Percentiles rank a stretch among this genome's conserved stretches.
Conservation (phyloP, 179 eudicot genomes). For the Beta corolliflora region DNA sequence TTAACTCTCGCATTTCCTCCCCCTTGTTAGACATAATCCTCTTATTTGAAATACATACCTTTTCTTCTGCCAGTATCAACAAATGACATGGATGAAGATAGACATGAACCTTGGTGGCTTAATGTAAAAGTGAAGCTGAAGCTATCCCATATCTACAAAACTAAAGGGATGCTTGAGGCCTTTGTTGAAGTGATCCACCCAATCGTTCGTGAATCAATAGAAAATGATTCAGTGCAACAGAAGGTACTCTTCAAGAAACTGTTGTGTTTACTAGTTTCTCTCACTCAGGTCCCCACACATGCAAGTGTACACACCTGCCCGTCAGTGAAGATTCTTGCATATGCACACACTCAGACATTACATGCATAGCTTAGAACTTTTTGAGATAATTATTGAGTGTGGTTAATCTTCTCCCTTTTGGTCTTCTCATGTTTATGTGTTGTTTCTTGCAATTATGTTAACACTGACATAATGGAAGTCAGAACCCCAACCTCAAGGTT, state of each 20-base stretch:
- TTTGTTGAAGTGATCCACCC: conserved; percentile 67
- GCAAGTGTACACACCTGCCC: no score
- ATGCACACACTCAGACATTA: no score
- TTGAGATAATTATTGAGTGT: no score
- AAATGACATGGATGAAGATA: conserved; percentile 32
- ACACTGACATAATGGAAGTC: no score
- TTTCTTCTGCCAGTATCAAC: conserved; percentile 37
- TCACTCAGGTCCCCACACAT: background rate
- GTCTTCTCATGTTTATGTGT: no score
- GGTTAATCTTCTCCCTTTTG: no score
- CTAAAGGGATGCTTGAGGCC: conserved; percentile 57
- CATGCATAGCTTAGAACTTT: no score
- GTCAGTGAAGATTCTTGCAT: no score
- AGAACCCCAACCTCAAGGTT: no score
- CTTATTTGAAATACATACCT: background rate
- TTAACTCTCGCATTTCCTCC: no score
- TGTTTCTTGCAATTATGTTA: no score
- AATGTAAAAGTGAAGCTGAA: conserved; percentile 69
- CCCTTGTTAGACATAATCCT: no score
- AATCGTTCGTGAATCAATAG: conserved; percentile 59
- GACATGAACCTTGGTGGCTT: conserved; percentile 64
- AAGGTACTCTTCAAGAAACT: conserved; percentile 47
- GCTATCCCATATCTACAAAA: conserved; percentile 59
- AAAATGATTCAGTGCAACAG: conserved; percentile 48
- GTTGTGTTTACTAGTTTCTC: background rate